phyloP scores from a whole-genome alignment of 129 eudicot species.

The Centella asiatica region DNA sequence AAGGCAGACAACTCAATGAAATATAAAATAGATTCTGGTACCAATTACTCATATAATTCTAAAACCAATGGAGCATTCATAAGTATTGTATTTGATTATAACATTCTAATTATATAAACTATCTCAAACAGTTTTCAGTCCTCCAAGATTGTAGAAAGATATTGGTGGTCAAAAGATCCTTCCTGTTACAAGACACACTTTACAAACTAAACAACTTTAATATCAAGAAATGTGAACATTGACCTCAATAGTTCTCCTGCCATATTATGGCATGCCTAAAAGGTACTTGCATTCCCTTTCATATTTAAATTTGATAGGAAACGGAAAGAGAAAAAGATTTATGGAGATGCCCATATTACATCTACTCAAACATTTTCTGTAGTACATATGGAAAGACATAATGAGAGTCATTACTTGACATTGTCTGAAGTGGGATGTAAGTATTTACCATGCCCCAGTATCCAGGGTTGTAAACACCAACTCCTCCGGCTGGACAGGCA shows the following conservation, averaged over 20 bases:
- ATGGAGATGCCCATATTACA: background rate
- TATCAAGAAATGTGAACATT: too few species aligned
- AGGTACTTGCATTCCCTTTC: background rate
- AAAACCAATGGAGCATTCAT: background rate
- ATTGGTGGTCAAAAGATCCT: too few species aligned
- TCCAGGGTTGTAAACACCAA: slow-evolving; percentile 91
- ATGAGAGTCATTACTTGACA: background rate
- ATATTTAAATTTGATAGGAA: background rate
- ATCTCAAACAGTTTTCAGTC: too few species aligned
- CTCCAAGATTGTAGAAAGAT: too few species aligned
- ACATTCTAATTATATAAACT: too few species aligned
- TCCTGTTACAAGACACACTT: too few species aligned
- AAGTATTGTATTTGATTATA: too few species aligned
- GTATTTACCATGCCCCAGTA: slow-evolving; percentile 92
- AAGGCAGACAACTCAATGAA: background rate
- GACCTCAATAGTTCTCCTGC: too few species aligned
- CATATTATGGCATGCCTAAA: background rate
- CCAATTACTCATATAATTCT: too few species aligned
- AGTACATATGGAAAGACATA: background rate
- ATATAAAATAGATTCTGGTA: background rate
- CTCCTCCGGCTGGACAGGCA: slow-evolving; percentile 78
- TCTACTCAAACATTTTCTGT: too few species aligned
- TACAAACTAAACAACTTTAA: too few species aligned
- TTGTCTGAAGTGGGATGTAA: background rate
- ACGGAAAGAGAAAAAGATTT: background rate